Conservation (phyloP, 192 early-diverging fungal genomes). For the Backusella psychrophila region DNA sequence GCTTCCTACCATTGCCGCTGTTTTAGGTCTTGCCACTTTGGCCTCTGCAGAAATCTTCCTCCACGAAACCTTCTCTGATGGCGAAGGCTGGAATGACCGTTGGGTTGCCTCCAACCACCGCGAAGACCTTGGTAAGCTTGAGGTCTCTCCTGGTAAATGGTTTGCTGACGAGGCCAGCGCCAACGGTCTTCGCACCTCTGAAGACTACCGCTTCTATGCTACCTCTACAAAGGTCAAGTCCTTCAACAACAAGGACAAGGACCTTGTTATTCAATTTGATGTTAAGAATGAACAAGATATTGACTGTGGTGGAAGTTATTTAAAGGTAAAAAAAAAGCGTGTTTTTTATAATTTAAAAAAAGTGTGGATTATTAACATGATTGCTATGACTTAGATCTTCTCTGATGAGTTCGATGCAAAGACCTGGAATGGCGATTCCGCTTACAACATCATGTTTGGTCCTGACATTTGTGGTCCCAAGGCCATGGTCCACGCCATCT, state of each 20-base stretch:
- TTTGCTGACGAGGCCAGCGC: conserved; percentile 63
- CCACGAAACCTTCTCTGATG: conserved; percentile 80
- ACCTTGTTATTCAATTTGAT: conserved; percentile 85
- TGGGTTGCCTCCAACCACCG: conserved; percentile 70
- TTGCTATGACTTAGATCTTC: conserved; percentile 52
- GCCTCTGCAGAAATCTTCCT: conserved; percentile 72
- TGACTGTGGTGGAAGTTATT: conserved; percentile 91
- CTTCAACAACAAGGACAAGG: conserved; percentile 82
- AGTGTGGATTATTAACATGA: not conserved
- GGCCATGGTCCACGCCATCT: conserved; percentile 94
- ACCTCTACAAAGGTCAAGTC: conserved; percentile 70
- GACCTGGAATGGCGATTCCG: conserved; percentile 82
- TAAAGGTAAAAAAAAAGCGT: conserved; percentile 53
- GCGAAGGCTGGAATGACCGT: conserved; percentile 55
- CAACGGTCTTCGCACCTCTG: conserved; percentile 73
- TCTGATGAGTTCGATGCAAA: conserved; percentile 76
- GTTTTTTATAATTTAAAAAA: not conserved
- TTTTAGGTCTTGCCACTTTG: conserved; percentile 35
- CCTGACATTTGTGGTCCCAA: conserved; percentile 93
- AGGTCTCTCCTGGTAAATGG: conserved; percentile 73
- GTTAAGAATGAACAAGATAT: conserved; percentile 90
- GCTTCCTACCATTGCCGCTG: conserved; percentile 37
- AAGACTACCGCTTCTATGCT: conserved; percentile 87
- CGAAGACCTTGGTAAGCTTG: conserved; percentile 73
- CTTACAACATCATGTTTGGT: conserved; percentile 81